Evolutionary conservation across 768 basidiomycete species (phyloP).

Genomic region (Rhodocollybia butyracea): DNA sequence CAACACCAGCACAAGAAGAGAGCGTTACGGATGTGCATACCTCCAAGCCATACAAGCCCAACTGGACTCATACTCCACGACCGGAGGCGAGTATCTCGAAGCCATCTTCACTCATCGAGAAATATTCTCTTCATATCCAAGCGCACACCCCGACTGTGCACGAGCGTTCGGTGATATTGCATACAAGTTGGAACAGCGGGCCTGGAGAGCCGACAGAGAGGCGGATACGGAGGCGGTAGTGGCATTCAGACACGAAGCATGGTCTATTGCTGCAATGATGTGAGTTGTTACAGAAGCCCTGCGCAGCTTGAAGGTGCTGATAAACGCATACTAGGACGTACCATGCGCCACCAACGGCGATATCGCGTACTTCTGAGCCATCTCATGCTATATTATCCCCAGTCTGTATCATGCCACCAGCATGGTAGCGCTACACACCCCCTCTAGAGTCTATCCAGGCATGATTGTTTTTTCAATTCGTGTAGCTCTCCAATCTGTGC

Average conservation of each 20-base stretch:
- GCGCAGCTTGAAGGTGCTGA: conserved; percentile 1
- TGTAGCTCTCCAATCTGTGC: background rate
- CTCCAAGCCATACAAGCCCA: conserved; percentile 58
- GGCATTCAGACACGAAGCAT: conserved; percentile 69
- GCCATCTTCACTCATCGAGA: conserved; percentile 76
- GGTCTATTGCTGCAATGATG: conserved; percentile 43
- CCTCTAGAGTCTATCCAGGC: conserved; percentile 9
- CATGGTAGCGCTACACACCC: conserved; percentile 14
- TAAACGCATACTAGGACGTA: background rate
- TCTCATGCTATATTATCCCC: conserved; percentile 11
- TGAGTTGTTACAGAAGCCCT: conserved; percentile 11
- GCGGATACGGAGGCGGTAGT: conserved; percentile 66
- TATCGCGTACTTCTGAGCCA: background rate
- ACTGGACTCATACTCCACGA: conserved; percentile 52
- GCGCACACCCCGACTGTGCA: conserved; percentile 62
- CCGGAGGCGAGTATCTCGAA: conserved; percentile 75
- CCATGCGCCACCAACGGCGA: background rate
- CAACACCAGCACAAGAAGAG: conserved; percentile 38
- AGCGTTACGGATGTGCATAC: conserved; percentile 55
- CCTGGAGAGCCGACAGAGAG: conserved; percentile 70
- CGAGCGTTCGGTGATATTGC: conserved; percentile 66
- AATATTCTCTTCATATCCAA: conserved; percentile 58
- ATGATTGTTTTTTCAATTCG: background rate
- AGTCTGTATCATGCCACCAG: conserved; percentile 25
- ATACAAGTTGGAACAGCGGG: conserved; percentile 54